Evolutionary conservation across 768 basidiomycete species (phyloP), one percentile per base, ranked within the genome.

Genomic region (Boletus subcaerulescens): DNA sequence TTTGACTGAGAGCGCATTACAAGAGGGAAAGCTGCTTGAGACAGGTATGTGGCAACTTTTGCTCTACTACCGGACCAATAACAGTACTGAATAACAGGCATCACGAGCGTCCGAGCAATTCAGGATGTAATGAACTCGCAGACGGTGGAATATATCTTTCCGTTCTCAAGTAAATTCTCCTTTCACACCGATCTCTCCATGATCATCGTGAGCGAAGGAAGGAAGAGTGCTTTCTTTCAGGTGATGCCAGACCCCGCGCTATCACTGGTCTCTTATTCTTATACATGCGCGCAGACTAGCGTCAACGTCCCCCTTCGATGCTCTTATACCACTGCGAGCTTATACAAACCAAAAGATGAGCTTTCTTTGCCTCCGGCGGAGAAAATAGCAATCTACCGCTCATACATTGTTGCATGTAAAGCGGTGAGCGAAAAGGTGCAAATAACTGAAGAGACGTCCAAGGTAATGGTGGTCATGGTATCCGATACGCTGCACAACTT

Each of bases 171-270:
- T 65, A 76, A 66, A 53, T 92, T 87, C 67, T 69, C 77, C 9
- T 92, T 93, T 62, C 76, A 83, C 18, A 91, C 89, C 1, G 89
- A 91, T 60, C 70, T 89, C n/a, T 76, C 71, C n/a, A 81, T 85
- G 55, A 58, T 93, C 18, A 70, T 88, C 0, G 69, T 87, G 11
- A 77, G 79, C 39, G 78, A 85, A 54, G 88, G 90, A 31, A 75
- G 75, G 55, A 84, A 82, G 69, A 90, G 87, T 60, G 74, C 85
- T 2, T 85, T 93, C 63, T 87, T 91, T 67, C 77, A 83, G 78
- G 89, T 87, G 53, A 52, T 17, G 6, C 22, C 9, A 31, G 17
- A 64, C n/a, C 20, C 10, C n/a, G 31, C 10, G 10, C 35, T 38
- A 9, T 20, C 44, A n/a, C 39, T 48, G 36, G 35, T 32, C 5